phyloP scores from a whole-genome alignment of 257 asterid genomes.

The Schizonepeta tenuifolia region DNA sequence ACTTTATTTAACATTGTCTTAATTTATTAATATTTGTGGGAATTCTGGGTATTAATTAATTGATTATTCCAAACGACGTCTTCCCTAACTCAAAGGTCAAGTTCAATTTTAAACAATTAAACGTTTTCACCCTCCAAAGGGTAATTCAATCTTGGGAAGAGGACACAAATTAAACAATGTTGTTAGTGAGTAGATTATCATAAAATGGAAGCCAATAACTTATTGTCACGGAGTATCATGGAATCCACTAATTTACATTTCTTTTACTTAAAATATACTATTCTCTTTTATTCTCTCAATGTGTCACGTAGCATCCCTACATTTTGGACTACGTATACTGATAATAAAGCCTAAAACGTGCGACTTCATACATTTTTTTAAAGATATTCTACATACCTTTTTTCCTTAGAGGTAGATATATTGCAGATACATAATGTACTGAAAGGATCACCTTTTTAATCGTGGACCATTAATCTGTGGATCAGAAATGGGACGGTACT shows the following conservation, averaged over 20 bases:
- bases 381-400: neutral
- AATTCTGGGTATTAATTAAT: too few relatives aligned
- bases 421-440: too few relatives aligned
- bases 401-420: too few relatives aligned
- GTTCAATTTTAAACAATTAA: neutral
- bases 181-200: conserved; percentile 22
- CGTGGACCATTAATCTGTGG: neutral
- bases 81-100: conserved; percentile 26
- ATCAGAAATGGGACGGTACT: neutral
- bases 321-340: conserved; percentile 4
- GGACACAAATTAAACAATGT: neutral
- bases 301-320: neutral
- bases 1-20: conserved; percentile 2
- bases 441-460: neutral
- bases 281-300: neutral
- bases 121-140: neutral
- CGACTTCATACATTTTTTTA: neutral
- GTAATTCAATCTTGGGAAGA: neutral
- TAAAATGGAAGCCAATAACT: neutral
- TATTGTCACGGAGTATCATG: conserved; percentile 11
- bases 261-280: neutral
- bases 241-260: conserved; percentile 27
- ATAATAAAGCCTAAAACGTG: neutral
- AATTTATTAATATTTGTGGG: neutral
- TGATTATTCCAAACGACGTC: neutral